Evolutionary conservation across 106 monocot genomes (phyloP), one percentile per base, ranked within the genome.

Genomic region (Apostasia shenzhenica): DNA sequence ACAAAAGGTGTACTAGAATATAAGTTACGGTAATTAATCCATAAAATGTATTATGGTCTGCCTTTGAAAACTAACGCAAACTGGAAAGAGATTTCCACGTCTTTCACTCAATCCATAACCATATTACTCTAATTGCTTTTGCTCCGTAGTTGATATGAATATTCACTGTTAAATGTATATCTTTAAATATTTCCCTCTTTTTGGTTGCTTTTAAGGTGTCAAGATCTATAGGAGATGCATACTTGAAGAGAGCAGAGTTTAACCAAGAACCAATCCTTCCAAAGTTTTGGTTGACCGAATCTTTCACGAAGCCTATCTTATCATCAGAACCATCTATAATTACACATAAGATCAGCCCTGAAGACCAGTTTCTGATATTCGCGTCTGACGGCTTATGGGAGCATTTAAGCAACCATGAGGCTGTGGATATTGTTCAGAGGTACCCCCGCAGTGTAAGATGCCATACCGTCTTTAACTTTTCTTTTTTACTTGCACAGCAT

Each of bases 321-420:
- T 79, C 64, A 76, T 73, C 88, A 12, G 92, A 85, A 54, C 92
- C 92, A 2, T 76, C 81, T 50, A 70, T 92, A 67, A 40, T 39
- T 43, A 81, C 73, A 26, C 85, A 77, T 67, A 83, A 81, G 77
- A 73, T 92, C 9, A 70, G 71, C 66, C 73, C 81, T n/a, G 66
- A 88, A 62, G 92, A 92, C 60, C 87, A 80, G 48, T 92, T 92
- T 72, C 48, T 92, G 5, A 92, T 92, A 64, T 81, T 84, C 70
- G 88, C 88, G 13, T 84, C 84, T 50, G 88, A 88, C 77, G 88
- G 88, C 38, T 49, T 92, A 8, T 92, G 92, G 92, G 88, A 88
- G 55, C 88, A 85, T 41, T 44, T 92, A 50, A 83, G 76, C 69
- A 88, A 88, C 68, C 78, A 86, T 70, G 81, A 88, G 44, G 92